Conservation (phyloP, 129 eudicot genomes). For the Centrapalus pauciflorus region DNA sequence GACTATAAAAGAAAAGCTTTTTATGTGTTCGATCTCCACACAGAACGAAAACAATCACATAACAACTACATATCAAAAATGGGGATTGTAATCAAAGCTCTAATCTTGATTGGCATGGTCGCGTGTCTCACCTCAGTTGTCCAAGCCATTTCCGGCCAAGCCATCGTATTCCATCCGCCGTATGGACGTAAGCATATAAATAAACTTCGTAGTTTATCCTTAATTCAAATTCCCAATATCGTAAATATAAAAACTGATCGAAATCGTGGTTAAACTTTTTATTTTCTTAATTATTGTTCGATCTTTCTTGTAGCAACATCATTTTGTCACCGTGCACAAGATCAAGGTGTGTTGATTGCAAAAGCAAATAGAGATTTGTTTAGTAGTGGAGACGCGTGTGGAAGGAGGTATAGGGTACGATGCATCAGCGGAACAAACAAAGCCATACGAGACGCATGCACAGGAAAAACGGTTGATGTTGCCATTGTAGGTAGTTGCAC, state of each 20-base stretch:
- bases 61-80: slow-evolving; percentile 5
- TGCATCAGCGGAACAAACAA: slow-evolving; percentile 41
- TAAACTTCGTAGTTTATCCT: background rate
- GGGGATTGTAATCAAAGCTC: slow-evolving; percentile 11
- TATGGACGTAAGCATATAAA: slow-evolving; percentile 44
- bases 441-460: slow-evolving; percentile 32
- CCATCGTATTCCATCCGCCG: slow-evolving; percentile 25
- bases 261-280: background rate
- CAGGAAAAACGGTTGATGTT: slow-evolving; percentile 22
- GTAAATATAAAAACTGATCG: background rate
- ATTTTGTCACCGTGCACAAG: slow-evolving; percentile 28
- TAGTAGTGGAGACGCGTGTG: slow-evolving; percentile 32
- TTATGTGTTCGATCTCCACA: no score
- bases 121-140: slow-evolving; percentile 12
- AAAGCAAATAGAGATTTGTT: slow-evolving; percentile 31
- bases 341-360: slow-evolving; percentile 36
- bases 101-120: slow-evolving; percentile 12
- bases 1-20: no score
- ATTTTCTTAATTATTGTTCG: background rate
- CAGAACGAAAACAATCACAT: no score
- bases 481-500: slow-evolving; percentile 18
- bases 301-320: slow-evolving; percentile 44
- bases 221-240: background rate
- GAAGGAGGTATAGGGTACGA: slow-evolving; percentile 24
- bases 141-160: slow-evolving; percentile 28